Evolutionary conservation across 495 filamentous ascomycete genomes (phyloP).

Genomic region (Podospora sp.): DNA sequence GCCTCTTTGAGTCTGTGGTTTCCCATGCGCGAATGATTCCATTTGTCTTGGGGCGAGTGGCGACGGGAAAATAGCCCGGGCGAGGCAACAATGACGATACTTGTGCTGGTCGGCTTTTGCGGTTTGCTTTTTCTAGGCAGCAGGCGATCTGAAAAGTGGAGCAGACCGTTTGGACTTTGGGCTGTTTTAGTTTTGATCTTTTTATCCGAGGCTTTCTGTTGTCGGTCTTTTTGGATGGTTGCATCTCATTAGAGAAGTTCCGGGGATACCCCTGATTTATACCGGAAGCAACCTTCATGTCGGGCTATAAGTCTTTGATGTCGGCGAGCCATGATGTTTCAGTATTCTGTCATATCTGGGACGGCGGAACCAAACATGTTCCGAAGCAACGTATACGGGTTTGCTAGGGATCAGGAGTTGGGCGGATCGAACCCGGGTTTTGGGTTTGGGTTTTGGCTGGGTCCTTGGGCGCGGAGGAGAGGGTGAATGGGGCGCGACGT

Average conservation of each 20-base stretch:
- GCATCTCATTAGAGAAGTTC: slow-evolving; percentile 14
- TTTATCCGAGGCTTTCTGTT: background rate
- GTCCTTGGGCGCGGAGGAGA: background rate
- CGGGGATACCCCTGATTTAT: slow-evolving; percentile 29
- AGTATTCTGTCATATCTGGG: background rate
- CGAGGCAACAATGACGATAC: background rate
- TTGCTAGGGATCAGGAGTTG: slow-evolving; percentile 5
- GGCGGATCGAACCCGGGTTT: background rate
- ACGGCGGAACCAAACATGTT: background rate
- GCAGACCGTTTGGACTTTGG: background rate
- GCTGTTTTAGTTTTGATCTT: slow-evolving; percentile 1
- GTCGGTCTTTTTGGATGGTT: slow-evolving; percentile 15
- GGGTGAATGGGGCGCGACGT: background rate
- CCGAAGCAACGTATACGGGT: background rate
- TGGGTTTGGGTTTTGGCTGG: background rate
- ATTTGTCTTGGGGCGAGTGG: slow-evolving; percentile 17
- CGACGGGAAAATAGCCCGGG: slow-evolving; percentile 10
- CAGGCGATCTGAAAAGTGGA: background rate
- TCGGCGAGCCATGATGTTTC: slow-evolving; percentile 16
- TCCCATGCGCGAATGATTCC: slow-evolving; percentile 13
- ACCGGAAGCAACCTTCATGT: slow-evolving; percentile 13
- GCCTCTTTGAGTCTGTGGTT: background rate
- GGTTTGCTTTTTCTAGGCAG: background rate
- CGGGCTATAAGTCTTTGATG: slow-evolving; percentile 18
- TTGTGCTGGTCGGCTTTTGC: slow-evolving; percentile 6